Conservation (phyloP, 2,329 filamentous ascomycete genomes). For the Diaporthe humulicola region DNA sequence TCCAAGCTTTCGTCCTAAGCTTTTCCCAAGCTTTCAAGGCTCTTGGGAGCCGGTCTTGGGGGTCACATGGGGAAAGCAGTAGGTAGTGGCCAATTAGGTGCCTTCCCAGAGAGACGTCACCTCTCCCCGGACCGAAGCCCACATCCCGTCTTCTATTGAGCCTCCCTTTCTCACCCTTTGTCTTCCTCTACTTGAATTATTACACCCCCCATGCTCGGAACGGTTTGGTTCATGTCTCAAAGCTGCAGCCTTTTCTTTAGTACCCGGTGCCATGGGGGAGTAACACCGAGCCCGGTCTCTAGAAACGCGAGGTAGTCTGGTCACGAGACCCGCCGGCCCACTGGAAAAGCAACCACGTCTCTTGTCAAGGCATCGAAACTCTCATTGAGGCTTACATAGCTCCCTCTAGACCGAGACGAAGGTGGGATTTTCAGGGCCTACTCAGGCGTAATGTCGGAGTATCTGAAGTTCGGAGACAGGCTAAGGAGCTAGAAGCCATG, state of each 20-base stretch:
- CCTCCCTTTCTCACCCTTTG: neutral
- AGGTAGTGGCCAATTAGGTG: neutral
- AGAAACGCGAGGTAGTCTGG: neutral
- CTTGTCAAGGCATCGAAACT: neutral
- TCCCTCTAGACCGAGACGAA: neutral
- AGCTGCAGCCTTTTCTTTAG: slow-evolving; percentile 4
- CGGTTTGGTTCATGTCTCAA: neutral
- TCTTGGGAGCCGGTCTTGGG: slow-evolving; percentile 3
- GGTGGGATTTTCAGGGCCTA: neutral
- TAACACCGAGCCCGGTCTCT: slow-evolving; percentile 16
- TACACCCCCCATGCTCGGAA: neutral
- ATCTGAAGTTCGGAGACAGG: neutral
- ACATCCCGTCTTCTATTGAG: neutral
- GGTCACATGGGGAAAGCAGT: neutral
- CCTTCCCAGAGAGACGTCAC: neutral
- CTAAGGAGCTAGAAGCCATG: neutral
- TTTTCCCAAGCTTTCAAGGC: slow-evolving; percentile 12
- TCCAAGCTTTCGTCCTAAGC: slow-evolving; percentile 27
- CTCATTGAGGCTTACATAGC: neutral
- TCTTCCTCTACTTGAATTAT: neutral
- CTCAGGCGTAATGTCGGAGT: neutral
- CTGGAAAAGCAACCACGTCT: neutral
- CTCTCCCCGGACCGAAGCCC: neutral
- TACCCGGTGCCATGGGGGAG: neutral
- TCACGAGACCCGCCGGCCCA: neutral